Percentiles rank a stretch among this genome's conserved stretches.
These are phyloP conservation scores for Chaetomium olivaceum DNA, from an alignment of 2,329 filamentous ascomycete species.

Conservation along the genomic window DNA sequence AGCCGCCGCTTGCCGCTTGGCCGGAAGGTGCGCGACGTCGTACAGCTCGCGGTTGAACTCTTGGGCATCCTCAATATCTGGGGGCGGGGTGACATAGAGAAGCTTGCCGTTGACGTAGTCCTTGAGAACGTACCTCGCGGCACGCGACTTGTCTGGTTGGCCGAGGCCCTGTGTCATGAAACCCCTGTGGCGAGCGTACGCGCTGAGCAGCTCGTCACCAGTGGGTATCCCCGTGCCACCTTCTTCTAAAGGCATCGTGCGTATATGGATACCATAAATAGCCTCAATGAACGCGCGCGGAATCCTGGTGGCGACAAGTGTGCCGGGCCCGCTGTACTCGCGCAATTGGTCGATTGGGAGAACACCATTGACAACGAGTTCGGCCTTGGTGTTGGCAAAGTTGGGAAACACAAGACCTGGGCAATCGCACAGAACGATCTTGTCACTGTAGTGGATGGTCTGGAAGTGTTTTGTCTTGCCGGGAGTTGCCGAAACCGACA, in stretches of 20 bases:
- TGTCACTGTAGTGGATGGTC: constrained; percentile 89
- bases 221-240: constrained; percentile 87
- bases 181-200: constrained; percentile 85
- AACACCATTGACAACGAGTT: constrained; percentile 92
- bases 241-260: constrained; percentile 78
- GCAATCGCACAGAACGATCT: constrained; percentile 93
- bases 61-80: constrained; percentile 64
- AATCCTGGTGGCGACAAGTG: constrained; percentile 79
- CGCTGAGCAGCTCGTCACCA: constrained; percentile 77
- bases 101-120: constrained; percentile 98
- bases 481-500: constrained; percentile 94
- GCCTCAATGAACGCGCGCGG: constrained; percentile 88
- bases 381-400: constrained; percentile 93
- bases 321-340: constrained; percentile 85
- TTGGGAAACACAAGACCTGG: constrained; percentile 98
- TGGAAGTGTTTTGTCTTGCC: constrained; percentile 99
- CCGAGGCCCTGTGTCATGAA: constrained; percentile 88
- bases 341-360: constrained; percentile 95
- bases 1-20: constrained; percentile 71
- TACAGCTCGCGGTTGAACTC: constrained; percentile 92
- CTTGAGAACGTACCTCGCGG: constrained; percentile 86
- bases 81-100: constrained; percentile 86
- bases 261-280: constrained; percentile 89
- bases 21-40: constrained; percentile 76
- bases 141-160: constrained; percentile 89